A percentile compares a stretch with the other conserved stretches of the same genome.
phyloP scores from a whole-genome alignment of 257 asterid genomes.

The Leonotis leonurus region DNA sequence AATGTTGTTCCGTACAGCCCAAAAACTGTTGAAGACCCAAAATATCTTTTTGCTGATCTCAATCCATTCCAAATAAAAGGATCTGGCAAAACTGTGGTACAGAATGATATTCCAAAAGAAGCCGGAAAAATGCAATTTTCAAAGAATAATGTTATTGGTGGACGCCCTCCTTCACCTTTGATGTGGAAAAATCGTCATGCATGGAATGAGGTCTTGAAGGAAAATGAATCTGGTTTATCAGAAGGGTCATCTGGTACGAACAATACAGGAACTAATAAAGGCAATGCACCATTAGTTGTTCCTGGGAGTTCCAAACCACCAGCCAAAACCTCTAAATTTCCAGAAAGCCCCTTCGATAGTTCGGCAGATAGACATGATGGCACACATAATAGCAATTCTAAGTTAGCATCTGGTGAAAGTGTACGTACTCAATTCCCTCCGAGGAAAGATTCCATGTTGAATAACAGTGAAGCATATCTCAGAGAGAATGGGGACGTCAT shows the following conservation, averaged over 20 bases:
- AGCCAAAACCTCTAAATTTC: too few species aligned
- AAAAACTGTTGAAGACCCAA: constrained; percentile 62
- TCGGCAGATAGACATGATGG: constrained; percentile 27
- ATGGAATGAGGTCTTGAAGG: constrained; percentile 54
- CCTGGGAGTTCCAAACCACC: constrained; percentile 45
- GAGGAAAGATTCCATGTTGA: constrained; percentile 23
- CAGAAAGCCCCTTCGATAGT: too few species aligned
- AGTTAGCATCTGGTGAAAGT: constrained; percentile 32
- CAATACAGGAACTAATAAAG: constrained; percentile 33
- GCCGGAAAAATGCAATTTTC: constrained; percentile 52
- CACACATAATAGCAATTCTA: constrained; percentile 20
- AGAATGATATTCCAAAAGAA: constrained; percentile 44
- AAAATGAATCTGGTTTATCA: constrained; percentile 30
- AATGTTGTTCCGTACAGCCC: constrained; percentile 71
- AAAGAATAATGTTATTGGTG: constrained; percentile 30
- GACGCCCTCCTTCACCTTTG: constrained; percentile 69
- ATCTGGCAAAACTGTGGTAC: constrained; percentile 47
- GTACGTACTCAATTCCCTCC: constrained; percentile 29
- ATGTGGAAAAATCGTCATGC: constrained; percentile 61
- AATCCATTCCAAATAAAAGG: constrained; percentile 90
- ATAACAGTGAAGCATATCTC: constrained; percentile 28
- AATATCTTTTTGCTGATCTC: constrained; percentile 84
- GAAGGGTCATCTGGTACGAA: constrained; percentile 41
- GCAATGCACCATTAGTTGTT: constrained; percentile 36
- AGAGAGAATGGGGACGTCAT: constrained; percentile 22